phyloP scores from a whole-genome alignment of 768 basidiomycete genomes.

The Suillus brevipes region DNA sequence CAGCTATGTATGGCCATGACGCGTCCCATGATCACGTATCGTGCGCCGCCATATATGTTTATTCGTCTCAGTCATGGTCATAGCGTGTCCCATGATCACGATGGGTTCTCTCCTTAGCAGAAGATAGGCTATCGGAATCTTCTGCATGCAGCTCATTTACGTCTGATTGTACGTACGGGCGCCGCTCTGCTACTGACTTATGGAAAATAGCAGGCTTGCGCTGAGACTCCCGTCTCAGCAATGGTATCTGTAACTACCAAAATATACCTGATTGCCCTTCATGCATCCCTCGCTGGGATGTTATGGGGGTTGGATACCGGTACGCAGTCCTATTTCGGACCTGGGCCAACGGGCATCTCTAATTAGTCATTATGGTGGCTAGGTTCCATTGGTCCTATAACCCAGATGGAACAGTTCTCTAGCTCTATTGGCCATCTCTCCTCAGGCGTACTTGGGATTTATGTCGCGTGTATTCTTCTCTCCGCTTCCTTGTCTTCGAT shows the following conservation, averaged over 20 bases:
- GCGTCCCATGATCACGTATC: not conserved
- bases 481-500: conserved; percentile 42
- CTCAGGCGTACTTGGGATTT: conserved; percentile 42
- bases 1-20: not conserved
- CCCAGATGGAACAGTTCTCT: conserved; percentile 47
- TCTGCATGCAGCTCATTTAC: not conserved
- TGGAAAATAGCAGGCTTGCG: not conserved
- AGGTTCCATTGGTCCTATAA: conserved; percentile 45
- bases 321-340: not conserved
- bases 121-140: not conserved
- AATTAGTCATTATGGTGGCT: not conserved
- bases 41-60: not conserved
- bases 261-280: conserved; percentile 28
- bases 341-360: not conserved
- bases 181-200: not conserved
- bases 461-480: conserved; percentile 44
- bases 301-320: conserved; percentile 35
- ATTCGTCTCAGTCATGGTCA: not conserved
- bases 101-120: not conserved
- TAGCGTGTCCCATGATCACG: not conserved
- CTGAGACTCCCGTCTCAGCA: not conserved
- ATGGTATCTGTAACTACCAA: conserved; percentile 20
- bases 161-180: not conserved
- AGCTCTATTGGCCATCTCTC: conserved; percentile 37
- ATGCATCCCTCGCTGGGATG: conserved; percentile 29